Evolutionary conservation across 2,329 filamentous ascomycete genomes (phyloP), one percentile per base, ranked within the genome.

Genomic region (Xylaria sp.): DNA sequence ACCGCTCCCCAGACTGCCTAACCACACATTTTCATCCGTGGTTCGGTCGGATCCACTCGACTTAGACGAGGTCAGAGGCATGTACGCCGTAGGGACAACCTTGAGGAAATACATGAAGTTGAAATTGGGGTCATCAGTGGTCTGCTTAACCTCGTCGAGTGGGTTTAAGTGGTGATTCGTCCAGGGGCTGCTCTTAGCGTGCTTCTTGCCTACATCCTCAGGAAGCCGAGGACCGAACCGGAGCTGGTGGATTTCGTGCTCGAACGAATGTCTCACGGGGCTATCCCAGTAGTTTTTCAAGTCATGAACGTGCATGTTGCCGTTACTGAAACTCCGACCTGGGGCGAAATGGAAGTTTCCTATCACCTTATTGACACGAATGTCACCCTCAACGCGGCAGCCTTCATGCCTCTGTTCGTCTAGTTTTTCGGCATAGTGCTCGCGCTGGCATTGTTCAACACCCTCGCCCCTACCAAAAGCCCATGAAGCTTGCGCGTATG

Each of bases 91-190:
- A 2, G 92, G 93, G 36, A 99, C 96, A 64, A 99, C 96, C 85
- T 99, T 99, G 81, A 99, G 86, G 80, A 99, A 99, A 84, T 99
- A 99, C 93, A 98, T 97, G 80, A 90, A 99, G 84, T 97, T 99
- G 85, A 87, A 97, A 71, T 92, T 92, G 72, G 93, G 88, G 75
- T 97, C 94, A 39, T 87, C 83, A 1, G 93, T 96, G 59, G 85
- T 81, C 83, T 98, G 94, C 70, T 86, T 83, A 3, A 91, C 92
- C 60, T 87, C 85, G 76, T 99, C 96, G 4, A 99, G 88, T 4
- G 96, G 96, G 80, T 98, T 97, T 72, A 93, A 81, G 79, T 98
- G 94, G 81, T 97, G 92, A 80, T 93, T 94, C 11, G 92, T 93
- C 93, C 93, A 97, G 67, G 83, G 86, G 76, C 81, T 83, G 10